Evolutionary conservation across 129 eudicot genomes (phyloP), one percentile per base, ranked within the genome.

Genomic region (Tagetes erecta): DNA sequence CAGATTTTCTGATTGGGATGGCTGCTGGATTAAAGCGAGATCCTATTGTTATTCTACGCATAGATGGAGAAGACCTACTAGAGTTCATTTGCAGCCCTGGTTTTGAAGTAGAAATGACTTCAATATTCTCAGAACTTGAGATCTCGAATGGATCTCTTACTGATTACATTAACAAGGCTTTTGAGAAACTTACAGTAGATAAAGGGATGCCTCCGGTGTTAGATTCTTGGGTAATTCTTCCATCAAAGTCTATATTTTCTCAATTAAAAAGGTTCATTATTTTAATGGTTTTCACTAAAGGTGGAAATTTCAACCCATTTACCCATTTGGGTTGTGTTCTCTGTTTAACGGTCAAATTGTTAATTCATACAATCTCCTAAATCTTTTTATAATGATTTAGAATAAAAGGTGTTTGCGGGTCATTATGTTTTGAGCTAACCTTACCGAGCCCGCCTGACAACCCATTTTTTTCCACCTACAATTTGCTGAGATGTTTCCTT

Each of bases 141-240:
- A 46, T 73, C 7, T 73, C 90, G 45, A 74, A 77, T 33, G 88
- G 84, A 31, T 81, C 89, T 10, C 81, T 88, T 33, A 76, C 64
- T n/a, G 91, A 85, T 55, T 83, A 74, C 79, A 80, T 94, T 49
- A 47, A 82, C 77, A 86, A 86, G 87, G 99, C 93, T 27, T 82
- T 91, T 34, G 88, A 85, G 75, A 91, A 91, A 68, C 97, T 90
- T 64, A 81, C 86, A 0, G 99, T 94, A 64, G 97, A 91, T 66
- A 93, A 91, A 71, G 99, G 99, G 49, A 83, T 94, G 97, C 99
- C 99, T 72, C 99, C 99, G 2, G 88, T 94, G 68, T 85, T 94
- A 11, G 99, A 94, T 74, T 79, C 93, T 34, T 94, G 99, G 99
- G 99, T 94, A 79, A 81, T 20, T 64, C 12, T 12, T 68, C 63